Conservation (phyloP, 1,284 basidiomycete species). For the Peniophora sp. region DNA sequence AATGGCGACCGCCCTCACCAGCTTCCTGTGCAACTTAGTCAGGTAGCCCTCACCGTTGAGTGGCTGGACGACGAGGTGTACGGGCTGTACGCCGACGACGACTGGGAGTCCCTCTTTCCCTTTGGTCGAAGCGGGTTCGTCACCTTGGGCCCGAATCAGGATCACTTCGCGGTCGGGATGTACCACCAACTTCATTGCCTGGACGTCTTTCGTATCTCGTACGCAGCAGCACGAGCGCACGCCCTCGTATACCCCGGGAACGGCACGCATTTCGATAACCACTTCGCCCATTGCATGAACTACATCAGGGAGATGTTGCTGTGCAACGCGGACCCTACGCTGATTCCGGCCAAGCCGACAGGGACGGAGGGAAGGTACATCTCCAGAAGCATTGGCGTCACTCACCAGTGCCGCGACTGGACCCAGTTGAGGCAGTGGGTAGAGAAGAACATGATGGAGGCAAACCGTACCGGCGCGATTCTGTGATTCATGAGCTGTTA, state of each 20-base stretch:
- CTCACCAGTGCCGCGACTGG: slow-evolving; percentile 11
- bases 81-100: no score
- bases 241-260: neutral
- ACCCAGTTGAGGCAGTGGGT: slow-evolving; percentile 3
- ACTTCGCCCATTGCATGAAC: slow-evolving; percentile 16
- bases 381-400: slow-evolving; percentile 2
- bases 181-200: neutral
- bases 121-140: no score
- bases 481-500: no score
- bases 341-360: slow-evolving; percentile 5
- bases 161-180: no score
- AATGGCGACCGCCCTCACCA: no score
- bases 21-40: no score
- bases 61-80: no score
- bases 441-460: slow-evolving; percentile 1
- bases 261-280: slow-evolving; percentile 6
- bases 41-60: no score
- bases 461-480: no score
- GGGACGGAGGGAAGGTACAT: neutral
- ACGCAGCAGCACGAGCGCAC: neutral
- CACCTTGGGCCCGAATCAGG: no score
- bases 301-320: slow-evolving; percentile 16
- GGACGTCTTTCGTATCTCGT: neutral
- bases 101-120: no score
- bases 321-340: slow-evolving; percentile 13